A percentile compares a stretch with the other conserved stretches of the same genome.
Evolutionary conservation across 805 yeast species (phyloP).

Genomic region (Sugiyamaella valdiviana): DNA sequence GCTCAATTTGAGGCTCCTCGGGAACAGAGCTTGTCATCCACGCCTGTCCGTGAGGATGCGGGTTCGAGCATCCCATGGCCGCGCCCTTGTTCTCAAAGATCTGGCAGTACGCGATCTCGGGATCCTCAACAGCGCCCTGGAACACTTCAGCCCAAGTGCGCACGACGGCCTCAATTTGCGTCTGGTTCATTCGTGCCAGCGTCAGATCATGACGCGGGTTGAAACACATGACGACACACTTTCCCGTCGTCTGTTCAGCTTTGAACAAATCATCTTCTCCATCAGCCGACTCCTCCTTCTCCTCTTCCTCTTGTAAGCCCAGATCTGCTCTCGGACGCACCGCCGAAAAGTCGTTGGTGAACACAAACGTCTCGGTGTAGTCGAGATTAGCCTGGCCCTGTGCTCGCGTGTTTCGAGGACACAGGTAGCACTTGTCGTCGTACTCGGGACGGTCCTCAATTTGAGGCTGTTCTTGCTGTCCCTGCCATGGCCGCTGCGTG

Average conservation of each 20-base stretch:
- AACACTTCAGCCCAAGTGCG: conserved; percentile 56
- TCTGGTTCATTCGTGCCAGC: conserved; percentile 50
- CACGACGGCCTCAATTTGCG: conserved; percentile 45
- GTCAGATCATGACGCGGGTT: conserved; percentile 63
- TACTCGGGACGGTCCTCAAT: conserved; percentile 44
- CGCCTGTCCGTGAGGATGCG: conserved; percentile 79
- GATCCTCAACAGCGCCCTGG: conserved; percentile 36
- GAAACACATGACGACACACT: conserved; percentile 67
- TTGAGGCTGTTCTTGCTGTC: conserved; percentile 52
- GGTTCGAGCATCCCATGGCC: conserved; percentile 78
- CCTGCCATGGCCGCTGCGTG: conserved; percentile 77
- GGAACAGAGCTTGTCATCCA: conserved; percentile 67
- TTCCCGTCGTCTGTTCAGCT: conserved; percentile 57
- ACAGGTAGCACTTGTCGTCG: conserved; percentile 62
- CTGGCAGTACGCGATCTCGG: conserved; percentile 51
- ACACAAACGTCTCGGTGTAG: conserved; percentile 52
- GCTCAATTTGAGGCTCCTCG: conserved; percentile 57
- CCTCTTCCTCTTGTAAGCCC: conserved; percentile 8
- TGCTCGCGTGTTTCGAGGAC: conserved; percentile 66
- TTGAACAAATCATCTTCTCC: conserved; percentile 43
- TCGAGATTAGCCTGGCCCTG: conserved; percentile 54
- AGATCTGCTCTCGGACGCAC: conserved; percentile 37
- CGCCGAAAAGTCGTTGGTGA: conserved; percentile 67
- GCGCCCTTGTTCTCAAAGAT: conserved; percentile 73
- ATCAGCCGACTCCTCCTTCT: conserved; percentile 13